Percentiles rank a stretch among this genome's conserved stretches.
These are phyloP conservation scores for Celoporthe dispersa DNA, from an alignment of 2,329 filamentous ascomycete species.

Conservation along the genomic window DNA sequence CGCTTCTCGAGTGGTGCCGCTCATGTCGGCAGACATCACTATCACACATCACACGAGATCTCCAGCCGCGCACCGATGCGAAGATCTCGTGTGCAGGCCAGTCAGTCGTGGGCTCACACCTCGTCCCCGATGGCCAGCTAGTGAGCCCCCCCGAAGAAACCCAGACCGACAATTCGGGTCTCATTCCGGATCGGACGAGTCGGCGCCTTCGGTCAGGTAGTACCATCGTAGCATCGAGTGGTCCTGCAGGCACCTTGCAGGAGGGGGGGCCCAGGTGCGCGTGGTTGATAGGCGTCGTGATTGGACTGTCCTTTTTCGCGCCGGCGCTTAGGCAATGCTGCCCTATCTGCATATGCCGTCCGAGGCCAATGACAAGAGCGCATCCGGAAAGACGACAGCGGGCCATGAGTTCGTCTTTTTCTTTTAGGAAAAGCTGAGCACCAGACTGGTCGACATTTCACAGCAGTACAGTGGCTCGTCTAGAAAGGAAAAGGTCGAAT, in stretches of 20 bases:
- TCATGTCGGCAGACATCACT: conserved; percentile 28
- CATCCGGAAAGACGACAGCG: conserved; percentile 5
- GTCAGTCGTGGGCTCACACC: conserved; percentile 13
- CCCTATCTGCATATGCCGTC: conserved; percentile 14
- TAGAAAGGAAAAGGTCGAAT: background rate
- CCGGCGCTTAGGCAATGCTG: conserved; percentile 25
- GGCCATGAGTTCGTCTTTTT: background rate
- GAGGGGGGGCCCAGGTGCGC: conserved; percentile 3
- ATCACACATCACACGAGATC: conserved; percentile 24
- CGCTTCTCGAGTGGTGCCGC: conserved; percentile 8
- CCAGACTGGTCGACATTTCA: background rate
- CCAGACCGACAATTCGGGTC: conserved; percentile 21
- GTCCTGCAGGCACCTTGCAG: conserved; percentile 16
- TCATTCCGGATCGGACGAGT: conserved; percentile 25
- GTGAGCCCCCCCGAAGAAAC: background rate
- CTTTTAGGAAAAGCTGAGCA: background rate
- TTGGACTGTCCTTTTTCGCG: conserved; percentile 24
- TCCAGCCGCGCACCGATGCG: conserved; percentile 26
- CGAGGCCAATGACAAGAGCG: background rate
- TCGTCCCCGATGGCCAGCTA: conserved; percentile 9
- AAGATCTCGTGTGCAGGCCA: conserved; percentile 12
- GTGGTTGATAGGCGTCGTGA: conserved; percentile 17
- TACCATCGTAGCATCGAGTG: background rate
- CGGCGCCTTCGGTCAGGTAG: background rate
- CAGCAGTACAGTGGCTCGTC: background rate